A percentile compares a stretch with the other conserved stretches of the same genome.
phyloP scores from a whole-genome alignment of 345 rosid species.

The Corchorus olitorius region DNA sequence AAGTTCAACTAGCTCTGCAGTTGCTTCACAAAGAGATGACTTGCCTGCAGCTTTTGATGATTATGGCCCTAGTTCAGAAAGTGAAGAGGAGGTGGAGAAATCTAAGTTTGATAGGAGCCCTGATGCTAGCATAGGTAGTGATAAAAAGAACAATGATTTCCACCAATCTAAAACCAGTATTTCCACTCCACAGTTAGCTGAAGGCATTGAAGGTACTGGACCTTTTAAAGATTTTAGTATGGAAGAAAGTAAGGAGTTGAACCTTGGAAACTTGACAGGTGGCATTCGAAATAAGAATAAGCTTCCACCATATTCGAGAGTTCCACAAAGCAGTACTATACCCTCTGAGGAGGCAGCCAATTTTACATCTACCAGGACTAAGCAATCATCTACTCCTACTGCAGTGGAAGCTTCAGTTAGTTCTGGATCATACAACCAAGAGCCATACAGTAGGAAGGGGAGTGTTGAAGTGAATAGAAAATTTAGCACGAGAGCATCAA shows the following conservation, averaged over 20 bases:
- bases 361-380: slow-evolving; percentile 30
- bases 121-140: slow-evolving; percentile 5
- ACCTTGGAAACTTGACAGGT: slow-evolving; percentile 49
- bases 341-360: slow-evolving; percentile 37
- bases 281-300: slow-evolving; percentile 53
- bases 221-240: slow-evolving; percentile 32
- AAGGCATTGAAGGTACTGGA: slow-evolving; percentile 36
- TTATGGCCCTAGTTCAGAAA: slow-evolving; percentile 50
- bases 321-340: slow-evolving; percentile 30
- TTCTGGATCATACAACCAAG: slow-evolving; percentile 34
- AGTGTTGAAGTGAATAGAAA: slow-evolving; percentile 29
- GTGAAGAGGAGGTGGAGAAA: slow-evolving; percentile 43
- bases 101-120: slow-evolving; percentile 26
- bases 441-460: slow-evolving; percentile 31
- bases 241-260: slow-evolving; percentile 46
- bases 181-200: slow-evolving; percentile 29
- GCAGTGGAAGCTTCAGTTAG: slow-evolving; percentile 25
- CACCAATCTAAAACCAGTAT: slow-evolving; percentile 38
- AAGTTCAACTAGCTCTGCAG: slow-evolving; percentile 36
- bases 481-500: slow-evolving; percentile 31
- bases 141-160: slow-evolving; percentile 16
- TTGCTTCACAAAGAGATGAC: slow-evolving; percentile 45
- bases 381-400: slow-evolving; percentile 25
- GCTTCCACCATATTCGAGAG: slow-evolving; percentile 48
- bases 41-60: slow-evolving; percentile 62